Percentiles rank a stretch among this genome's conserved stretches.
Conservation (phyloP, 1,284 basidiomycete genomes). For the Spongispora temasekensis region DNA sequence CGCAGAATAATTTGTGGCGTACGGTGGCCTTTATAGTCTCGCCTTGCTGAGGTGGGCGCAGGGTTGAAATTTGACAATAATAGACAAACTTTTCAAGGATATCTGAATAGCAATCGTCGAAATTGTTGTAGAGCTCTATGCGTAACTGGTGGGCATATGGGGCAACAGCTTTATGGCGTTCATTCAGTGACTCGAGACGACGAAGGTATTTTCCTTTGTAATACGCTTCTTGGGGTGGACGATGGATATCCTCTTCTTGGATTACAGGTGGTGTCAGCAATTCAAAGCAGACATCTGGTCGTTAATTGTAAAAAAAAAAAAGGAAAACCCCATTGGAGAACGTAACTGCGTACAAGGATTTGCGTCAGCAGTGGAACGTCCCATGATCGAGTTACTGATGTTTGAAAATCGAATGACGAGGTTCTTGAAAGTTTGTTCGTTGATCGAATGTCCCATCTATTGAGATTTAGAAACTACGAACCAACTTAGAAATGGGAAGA, state of each 20-base stretch:
- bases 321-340: conserved; percentile 7
- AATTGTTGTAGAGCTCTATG: conserved; percentile 47
- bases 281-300: conserved; percentile 62
- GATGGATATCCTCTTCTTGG: conserved; percentile 51
- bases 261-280: conserved; percentile 57
- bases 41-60: conserved; percentile 40
- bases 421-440: no score
- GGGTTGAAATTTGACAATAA: conserved; percentile 53
- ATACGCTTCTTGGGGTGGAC: conserved; percentile 53
- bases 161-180: conserved; percentile 53
- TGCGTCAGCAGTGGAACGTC: conserved; percentile 51
- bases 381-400: conserved; percentile 58
- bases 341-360: conserved; percentile 38
- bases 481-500: not conserved
- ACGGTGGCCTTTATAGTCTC: conserved; percentile 46
- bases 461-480: not conserved
- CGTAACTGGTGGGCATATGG: conserved; percentile 69
- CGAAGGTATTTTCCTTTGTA: no score
- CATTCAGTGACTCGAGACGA: no score
- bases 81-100: conserved; percentile 47
- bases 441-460: no score
- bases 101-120: conserved; percentile 36
- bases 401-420: conserved; percentile 54
- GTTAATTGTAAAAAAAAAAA: conserved; percentile 4
- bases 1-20: conserved; percentile 49